Evolutionary conservation across 1,284 basidiomycete species (phyloP).

Genomic region (Anthracocystis panici-leucophaei): DNA sequence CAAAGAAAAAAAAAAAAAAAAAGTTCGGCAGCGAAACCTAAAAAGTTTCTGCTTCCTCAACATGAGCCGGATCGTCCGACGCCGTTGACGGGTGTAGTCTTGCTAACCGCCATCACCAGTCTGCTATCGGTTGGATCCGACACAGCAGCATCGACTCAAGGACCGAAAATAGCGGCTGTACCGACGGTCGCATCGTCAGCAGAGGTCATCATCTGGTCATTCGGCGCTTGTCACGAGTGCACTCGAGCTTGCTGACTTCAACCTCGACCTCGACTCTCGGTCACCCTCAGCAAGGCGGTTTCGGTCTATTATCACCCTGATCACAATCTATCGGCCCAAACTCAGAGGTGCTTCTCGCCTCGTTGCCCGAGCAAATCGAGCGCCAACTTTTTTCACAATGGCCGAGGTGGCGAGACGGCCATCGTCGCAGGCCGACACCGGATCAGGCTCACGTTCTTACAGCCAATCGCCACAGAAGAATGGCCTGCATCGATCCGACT

Average conservation of each 20-base stretch:
- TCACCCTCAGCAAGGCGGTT: not conserved
- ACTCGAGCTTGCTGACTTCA: not conserved
- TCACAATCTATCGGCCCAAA: not conserved
- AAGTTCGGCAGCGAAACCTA: not conserved
- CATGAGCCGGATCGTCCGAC: constrained; percentile 30
- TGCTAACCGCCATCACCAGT: not conserved
- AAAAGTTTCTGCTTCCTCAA: not conserved
- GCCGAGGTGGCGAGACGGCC: constrained; percentile 45
- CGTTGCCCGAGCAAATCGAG: not conserved
- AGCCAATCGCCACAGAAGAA: constrained; percentile 49
- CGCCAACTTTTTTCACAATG: constrained; percentile 16
- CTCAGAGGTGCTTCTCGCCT: not conserved
- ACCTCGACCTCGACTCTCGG: not conserved
- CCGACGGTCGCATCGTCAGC: not conserved
- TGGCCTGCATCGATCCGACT: constrained; percentile 29
- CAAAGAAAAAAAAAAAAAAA: constrained; percentile 8
- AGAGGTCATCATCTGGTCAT: not conserved
- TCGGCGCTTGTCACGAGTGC: not conserved
- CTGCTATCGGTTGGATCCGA: not conserved
- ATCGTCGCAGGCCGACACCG: constrained; percentile 27
- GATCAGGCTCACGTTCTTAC: constrained; percentile 36
- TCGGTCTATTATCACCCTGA: not conserved
- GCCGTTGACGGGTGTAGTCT: not conserved
- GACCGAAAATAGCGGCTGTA: not conserved
- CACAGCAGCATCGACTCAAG: not conserved